Base-by-base conservation (phyloP, 805 yeast species). In the Wickerhamiella galacta region DNA sequence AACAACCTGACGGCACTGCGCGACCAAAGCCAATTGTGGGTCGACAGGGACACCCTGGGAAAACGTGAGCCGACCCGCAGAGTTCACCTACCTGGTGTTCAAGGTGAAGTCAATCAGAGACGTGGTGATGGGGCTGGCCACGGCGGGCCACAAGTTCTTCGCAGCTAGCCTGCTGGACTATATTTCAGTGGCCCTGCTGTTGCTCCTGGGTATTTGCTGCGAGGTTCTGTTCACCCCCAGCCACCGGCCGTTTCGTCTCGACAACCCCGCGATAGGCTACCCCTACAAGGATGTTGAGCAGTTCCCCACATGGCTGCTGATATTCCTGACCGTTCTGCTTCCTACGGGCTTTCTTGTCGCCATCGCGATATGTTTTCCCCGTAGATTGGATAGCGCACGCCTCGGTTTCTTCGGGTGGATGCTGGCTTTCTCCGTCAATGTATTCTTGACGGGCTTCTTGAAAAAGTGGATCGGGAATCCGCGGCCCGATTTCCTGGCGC, bases 381-480 rank as follows among this genome's bases (percentile, higher is more conserved):
- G 25, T 15, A 9, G 16, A 8, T 17, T 22, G 11, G 11, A 14
- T 14, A 6, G 24, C 14, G 17, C 20, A 12, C n/a, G n/a, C n/a
- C 26, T 12, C 39, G 31, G 27, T 11, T 38, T 74, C 1, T 42
- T 85, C 16, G 94, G 94, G 1, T 60, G 80, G 17, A 51, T 59
- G 7, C 54, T 80, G 1, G 63, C 83, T 0, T 58, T 77, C 36
- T 61, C 70, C 14, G 54, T 73, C 10, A 70, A 79, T 19, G 63
- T 71, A 26, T 58, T 75, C 19, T 47, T 77, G 32, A 80, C 93
- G 3, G 81, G 81, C 47, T 58, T 74, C 11, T 51, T 81, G 38
- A 87, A 87, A 57, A 72, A 76, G 48, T 72, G 79, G 71, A 70
- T 87, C 35, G 95, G 95, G 4, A 68, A 95, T 49, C 80, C 76